Evolutionary conservation across 441 rosid species (phyloP), one percentile per base, ranked within the genome.

Genomic region (Heliophila coronopifolia): DNA sequence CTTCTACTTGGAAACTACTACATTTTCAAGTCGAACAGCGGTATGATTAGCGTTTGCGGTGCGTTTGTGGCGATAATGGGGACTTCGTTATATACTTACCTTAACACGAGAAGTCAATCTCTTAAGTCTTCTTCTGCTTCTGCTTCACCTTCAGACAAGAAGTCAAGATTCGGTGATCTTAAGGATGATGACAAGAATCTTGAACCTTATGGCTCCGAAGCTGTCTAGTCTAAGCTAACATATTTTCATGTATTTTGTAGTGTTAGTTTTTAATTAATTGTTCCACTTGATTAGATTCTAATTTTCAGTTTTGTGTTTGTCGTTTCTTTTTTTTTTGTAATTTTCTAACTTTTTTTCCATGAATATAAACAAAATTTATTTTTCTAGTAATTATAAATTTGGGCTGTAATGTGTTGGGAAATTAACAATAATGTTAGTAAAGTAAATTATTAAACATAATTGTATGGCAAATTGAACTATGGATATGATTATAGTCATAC

Each of bases 21-120:
- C 59, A 52, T 83, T 1, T 80, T 83, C 12, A 71, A 76, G 22
- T 71, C 92, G 11, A 80, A 83, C 57, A 83, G 85, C 4, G 88
- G 92, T 22, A 17, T 43, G 32, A 61, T 68, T 43, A 83, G 88
- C 61, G 75, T 80, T 38, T 65, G 65, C 7, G 88, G 92, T 46
- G 92, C 88, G 22, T 50, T 83, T 61, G 78, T 70, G 44, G 92
- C 88, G 23, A 83, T 83, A 35, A 73, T 50, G 2, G 92, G 92
- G 9, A 83, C 78, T 83, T 83, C 87, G 28, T 50, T 61, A 11
- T 83, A 78, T 58, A 80, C 88, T 2, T 80, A 83, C 66, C 85
- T 83, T 24, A 83, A 73, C 70, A 27, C 80, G 24, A 45, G 50
- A 37, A 30, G 40, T 10, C 80, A 68, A 41, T 52, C 72, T 25